Base-by-base conservation (phyloP, 2,329 filamentous ascomycete genomes). In the Phoma herbarum region DNA sequence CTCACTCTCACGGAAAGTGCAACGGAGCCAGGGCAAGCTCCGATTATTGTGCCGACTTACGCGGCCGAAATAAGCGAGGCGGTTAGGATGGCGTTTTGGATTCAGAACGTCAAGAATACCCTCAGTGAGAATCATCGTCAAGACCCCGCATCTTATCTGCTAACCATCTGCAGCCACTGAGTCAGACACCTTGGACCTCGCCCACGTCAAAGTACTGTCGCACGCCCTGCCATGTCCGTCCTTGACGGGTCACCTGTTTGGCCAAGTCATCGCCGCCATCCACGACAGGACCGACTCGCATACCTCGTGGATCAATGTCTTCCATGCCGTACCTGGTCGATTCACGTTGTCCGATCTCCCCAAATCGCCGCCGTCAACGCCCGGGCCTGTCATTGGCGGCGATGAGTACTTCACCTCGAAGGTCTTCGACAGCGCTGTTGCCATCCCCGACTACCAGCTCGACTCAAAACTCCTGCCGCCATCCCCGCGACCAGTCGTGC, bases 321-420 rank as follows among this genome's bases (percentile, higher is more conserved):
- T 86, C 52, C 86, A 89, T 67, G 86, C 86, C 1, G 84, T 88
- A 1, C 86, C 85, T 10, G 84, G 85, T 39, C 83, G 84, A 51
- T 88, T 87, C 75, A 88, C 83, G 54, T 80, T 89, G 33, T 81
- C 82, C 20, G 86, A 88, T 63, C 79, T 89, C 4, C 86, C 86
- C 8, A 85, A 82, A 28, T 88, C 86, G n/a, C 86, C 86, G 9
- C 85, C 86, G 4, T 83, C 79, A 50, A 88, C 86, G 2, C 86
- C 86, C 12, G 81, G 79, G 10, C 79, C 78, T 4, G 75, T 78
- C 0, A 78, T 82, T 33, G 80, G 80, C 20, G 81, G 81, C 28
- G 83, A 86, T 28, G 85, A 87, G 58, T 88, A 88, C 71, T 89
- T 89, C 72, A 86, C 83, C 44, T 80, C 78, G 50, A 86, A 84